Base-by-base conservation (phyloP, 352 stramenopile genomes). In the Pilasporangium apinafurcum region DNA sequence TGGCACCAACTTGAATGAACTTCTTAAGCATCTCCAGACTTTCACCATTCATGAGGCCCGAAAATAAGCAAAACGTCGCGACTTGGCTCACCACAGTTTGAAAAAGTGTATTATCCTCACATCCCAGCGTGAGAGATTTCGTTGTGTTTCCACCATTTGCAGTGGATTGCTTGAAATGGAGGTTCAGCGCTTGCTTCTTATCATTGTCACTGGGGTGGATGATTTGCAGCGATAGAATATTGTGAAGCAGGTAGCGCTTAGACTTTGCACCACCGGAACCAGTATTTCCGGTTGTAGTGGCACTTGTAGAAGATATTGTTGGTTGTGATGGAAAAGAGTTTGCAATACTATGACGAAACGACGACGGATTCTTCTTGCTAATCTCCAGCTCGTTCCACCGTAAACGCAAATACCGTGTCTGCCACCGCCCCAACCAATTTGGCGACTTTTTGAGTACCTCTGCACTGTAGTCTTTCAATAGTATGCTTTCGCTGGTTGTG, bases 391-490 rank as follows among this genome's bases (percentile, higher is more conserved):
- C 52, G 21, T 65, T 61, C 65, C 69, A 85, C 10, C 67, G 66
- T 5, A 87, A 43, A 13, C 71, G 44, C 31, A 85, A 22, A 8
- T 68, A 59, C 0, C 69, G 57, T 9, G 59, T 56, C 16, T 71
- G 65, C 72, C 76, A 83, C 3, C 75, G 59, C 17, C 67, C 70
- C 21, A 86, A 55, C 75, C 75, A 88, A 44, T 68, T 77, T 17
- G 78, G 65, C 26, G 65, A 82, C 25, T 84, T 86, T 51, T 86
- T 84, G 22, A 74, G 29, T 21, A 88, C 68, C 14, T 88, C 65
- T 0, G 54, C 39, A 10, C 63, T 49, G 34, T 80, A 84, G 16
- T 81, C 68, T 5, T 40, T 36, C 31, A 80, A 46, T 20, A 83
- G 35, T 1, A 55, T 48, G 30, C 14, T 50, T 24, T 61, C 40